A percentile compares a stretch with the other conserved stretches of the same genome.
Conservation (phyloP, 2,329 filamentous ascomycete genomes). For the Emergomyces pasteurianus region DNA sequence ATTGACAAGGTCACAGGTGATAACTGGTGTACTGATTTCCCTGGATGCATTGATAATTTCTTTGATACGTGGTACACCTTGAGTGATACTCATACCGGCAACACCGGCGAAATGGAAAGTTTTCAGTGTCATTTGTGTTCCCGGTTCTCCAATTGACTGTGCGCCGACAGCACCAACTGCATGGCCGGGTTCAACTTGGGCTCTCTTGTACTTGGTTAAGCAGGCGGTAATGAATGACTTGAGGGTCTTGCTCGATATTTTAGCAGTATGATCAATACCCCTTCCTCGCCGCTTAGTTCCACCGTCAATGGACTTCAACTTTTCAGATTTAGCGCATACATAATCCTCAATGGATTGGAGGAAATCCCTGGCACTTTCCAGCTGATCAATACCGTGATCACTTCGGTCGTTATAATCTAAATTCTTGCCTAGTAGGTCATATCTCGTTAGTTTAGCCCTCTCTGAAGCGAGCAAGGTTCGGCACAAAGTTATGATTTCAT, state of each 20-base stretch:
- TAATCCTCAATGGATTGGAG: constrained; percentile 65
- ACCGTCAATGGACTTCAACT: constrained; percentile 35
- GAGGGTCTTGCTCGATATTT: constrained; percentile 66
- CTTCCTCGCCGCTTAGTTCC: constrained; percentile 22
- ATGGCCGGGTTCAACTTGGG: constrained; percentile 86
- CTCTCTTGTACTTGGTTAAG: constrained; percentile 78
- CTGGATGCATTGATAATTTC: constrained; percentile 99
- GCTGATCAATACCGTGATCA: constrained; percentile 58
- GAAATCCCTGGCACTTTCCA: constrained; percentile 74
- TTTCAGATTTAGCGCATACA: constrained; percentile 51
- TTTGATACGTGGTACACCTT: constrained; percentile 98
- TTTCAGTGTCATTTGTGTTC: constrained; percentile 98
- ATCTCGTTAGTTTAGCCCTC: constrained; percentile 51
- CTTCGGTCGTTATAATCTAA: constrained; percentile 60
- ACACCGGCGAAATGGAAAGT: constrained; percentile 99
- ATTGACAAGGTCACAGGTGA: constrained; percentile 73
- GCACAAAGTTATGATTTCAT: constrained; percentile 59
- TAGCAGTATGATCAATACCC: constrained; percentile 59
- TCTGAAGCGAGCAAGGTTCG: constrained; percentile 56
- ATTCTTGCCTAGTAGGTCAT: constrained; percentile 48
- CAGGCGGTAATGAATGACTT: constrained; percentile 68
- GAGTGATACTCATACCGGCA: constrained; percentile 97
- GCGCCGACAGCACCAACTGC: constrained; percentile 93
- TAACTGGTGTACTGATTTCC: constrained; percentile 85
- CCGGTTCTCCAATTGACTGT: constrained; percentile 94